phyloP scores from a whole-genome alignment of 164 flowering plant genomes.

The Tetrastigma voinierianum region DNA sequence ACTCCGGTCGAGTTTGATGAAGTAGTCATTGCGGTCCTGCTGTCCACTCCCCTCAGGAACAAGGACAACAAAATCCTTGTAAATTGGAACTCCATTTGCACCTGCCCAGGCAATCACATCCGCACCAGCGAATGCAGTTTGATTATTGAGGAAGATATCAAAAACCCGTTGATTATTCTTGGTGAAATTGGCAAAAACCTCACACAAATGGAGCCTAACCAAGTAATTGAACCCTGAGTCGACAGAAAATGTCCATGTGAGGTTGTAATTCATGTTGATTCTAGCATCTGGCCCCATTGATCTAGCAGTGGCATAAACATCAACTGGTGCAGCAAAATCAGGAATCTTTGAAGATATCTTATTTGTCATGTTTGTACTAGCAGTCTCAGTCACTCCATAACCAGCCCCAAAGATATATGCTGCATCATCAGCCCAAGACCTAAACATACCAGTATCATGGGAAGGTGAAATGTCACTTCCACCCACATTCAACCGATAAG shows the following conservation, averaged over 20 bases:
- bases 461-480: conserved; percentile 61
- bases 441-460: conserved; percentile 55
- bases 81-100: conserved; percentile 39
- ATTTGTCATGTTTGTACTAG: conserved; percentile 34
- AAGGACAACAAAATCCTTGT: conserved; percentile 48
- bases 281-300: conserved; percentile 58
- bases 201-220: conserved; percentile 92
- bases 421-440: conserved; percentile 69
- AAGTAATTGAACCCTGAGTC: conserved; percentile 74
- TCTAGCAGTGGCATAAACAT: conserved; percentile 67
- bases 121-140: conserved; percentile 53
- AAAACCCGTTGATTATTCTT: conserved; percentile 70
- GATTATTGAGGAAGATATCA: conserved; percentile 56
- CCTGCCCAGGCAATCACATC: conserved; percentile 63
- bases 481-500: conserved; percentile 79
- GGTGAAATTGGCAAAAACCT: conserved; percentile 34
- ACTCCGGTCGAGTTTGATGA: conserved; percentile 28
- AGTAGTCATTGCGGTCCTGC: conserved; percentile 59
- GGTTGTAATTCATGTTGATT: conserved; percentile 53
- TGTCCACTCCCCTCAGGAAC: conserved; percentile 41
- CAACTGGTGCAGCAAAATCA: conserved; percentile 56
- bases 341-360: conserved; percentile 38
- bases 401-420: conserved; percentile 49
- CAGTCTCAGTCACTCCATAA: conserved; percentile 47
- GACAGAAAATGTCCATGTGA: conserved; percentile 71